Percentiles rank a stretch among this genome's conserved stretches.
phyloP scores from a whole-genome alignment of 1,139 yeast species.

The Meyerozyma athensensis region DNA sequence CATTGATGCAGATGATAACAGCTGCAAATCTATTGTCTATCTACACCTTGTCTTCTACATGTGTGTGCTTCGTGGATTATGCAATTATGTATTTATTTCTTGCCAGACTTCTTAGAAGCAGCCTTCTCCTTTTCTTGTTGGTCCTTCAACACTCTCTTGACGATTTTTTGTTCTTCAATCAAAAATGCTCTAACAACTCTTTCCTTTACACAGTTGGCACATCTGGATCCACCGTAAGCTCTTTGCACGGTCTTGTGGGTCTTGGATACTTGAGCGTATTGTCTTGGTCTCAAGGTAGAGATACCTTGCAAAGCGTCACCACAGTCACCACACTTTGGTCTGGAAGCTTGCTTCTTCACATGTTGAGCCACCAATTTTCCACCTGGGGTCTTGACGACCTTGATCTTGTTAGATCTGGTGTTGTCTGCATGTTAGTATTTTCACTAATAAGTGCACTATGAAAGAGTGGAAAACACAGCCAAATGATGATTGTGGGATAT shows the following conservation, averaged over 20 bases:
- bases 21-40: not conserved
- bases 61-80: not conserved
- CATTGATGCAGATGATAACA: too few species aligned
- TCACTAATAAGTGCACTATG: not conserved
- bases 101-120: too few species aligned
- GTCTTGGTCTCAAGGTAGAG: slow-evolving; percentile 95
- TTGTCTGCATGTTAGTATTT: slow-evolving; percentile 39
- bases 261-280: slow-evolving; percentile 91
- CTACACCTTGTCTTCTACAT: not conserved
- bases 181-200: slow-evolving; percentile 99
- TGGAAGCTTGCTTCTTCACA: slow-evolving; percentile 89
- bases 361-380: slow-evolving; percentile 97
- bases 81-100: slow-evolving; percentile 24
- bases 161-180: slow-evolving; percentile 99
- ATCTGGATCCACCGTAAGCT: slow-evolving; percentile 99
- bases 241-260: slow-evolving; percentile 98
- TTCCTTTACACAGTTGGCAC: slow-evolving; percentile 98
- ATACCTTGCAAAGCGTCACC: slow-evolving; percentile 89
- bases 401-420: slow-evolving; percentile 98
- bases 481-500: too few species aligned
- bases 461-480: too few species aligned
- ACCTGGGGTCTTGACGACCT: slow-evolving; percentile 99
- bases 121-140: slow-evolving; percentile 78
- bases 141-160: slow-evolving; percentile 97
- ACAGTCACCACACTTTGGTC: slow-evolving; percentile 99